Base-by-base conservation (phyloP, 2,329 filamentous ascomycete species). In the Bimuria novae-zelandiae region DNA sequence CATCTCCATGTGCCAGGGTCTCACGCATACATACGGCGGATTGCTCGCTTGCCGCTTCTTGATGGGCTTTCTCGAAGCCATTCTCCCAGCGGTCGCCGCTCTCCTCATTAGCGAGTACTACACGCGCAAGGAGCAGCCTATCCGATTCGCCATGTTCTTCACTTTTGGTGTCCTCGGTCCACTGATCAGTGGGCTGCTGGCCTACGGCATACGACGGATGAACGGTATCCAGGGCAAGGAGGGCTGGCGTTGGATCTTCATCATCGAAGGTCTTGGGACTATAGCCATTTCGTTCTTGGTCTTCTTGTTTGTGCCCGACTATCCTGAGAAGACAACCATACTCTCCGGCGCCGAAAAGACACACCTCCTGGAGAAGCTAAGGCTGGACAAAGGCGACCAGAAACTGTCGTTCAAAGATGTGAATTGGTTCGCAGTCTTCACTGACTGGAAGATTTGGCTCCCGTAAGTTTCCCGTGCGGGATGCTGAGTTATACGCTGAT, bases 221-320 rank as follows among this genome's bases (percentile, higher is more conserved):
- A 40, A 69, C 23, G 66, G 67, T 3, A 54, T 65, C 22, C 56
- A 63, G 14, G 65, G 61, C 3, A 59, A 61, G 35, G 59, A 67
- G 49, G 64, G 66, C 12, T 68, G 62, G 55, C 56, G 66, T 32
- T 70, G 69, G 67, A 86, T 86, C 62, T 85, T 85, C 74, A 83
- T 85, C 69, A 82, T 86, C 52, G 83, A 85, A 62, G 83, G 83
- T 1, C 59, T 84, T 42, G 55, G 82, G 49, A 85, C 82, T 10
- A 72, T 79, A 39, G 52, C 79, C 51, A 62, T 82, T 23, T 82
- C 79, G 0, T 37, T 76, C 8, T 51, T 76, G 1, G 79, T 82
- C 1, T 80, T 80, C 4, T 62, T 81, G 39, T 72, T 82, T 61
- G 77, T 85, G 63, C 81, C 82, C 0, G 75, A 78, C n/a, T 77